Conservation (phyloP, 108 stramenopile species). For the Cyclostephanos invisitatus region DNA sequence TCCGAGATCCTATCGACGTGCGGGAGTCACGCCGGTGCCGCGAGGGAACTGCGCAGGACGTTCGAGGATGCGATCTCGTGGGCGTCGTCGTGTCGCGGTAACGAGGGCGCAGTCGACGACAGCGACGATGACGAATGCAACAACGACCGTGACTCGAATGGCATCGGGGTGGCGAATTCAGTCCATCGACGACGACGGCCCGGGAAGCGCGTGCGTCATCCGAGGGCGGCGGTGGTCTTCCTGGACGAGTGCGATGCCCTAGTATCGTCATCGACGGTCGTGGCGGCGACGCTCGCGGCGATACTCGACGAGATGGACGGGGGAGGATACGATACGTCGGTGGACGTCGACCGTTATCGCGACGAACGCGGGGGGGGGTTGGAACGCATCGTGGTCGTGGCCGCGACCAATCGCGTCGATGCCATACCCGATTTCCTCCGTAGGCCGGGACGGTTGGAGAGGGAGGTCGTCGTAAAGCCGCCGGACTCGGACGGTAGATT, state of each 20-base stretch:
- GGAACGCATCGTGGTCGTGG: slow-evolving; percentile 62
- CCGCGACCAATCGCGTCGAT: slow-evolving; percentile 84
- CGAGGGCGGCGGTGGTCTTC: slow-evolving; percentile 59
- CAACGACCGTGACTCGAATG: too few species aligned
- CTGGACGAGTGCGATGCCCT: slow-evolving; percentile 87
- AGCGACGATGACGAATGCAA: not conserved
- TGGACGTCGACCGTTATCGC: not conserved
- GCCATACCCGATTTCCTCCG: slow-evolving; percentile 68
- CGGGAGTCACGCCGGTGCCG: slow-evolving; percentile 38
- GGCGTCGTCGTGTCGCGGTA: not conserved
- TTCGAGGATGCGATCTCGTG: slow-evolving; percentile 31
- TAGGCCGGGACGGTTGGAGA: slow-evolving; percentile 76
- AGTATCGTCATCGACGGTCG: slow-evolving; percentile 50
- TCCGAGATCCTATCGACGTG: slow-evolving; percentile 50
- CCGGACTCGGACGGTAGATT: slow-evolving; percentile 61
- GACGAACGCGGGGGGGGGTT: slow-evolving; percentile 24
- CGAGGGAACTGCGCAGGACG: slow-evolving; percentile 29
- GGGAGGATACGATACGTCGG: not conserved
- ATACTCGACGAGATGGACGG: slow-evolving; percentile 61
- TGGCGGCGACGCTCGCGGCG: slow-evolving; percentile 59
- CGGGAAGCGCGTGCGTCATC: not conserved
- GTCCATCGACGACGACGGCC: too few species aligned
- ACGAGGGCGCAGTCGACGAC: not conserved
- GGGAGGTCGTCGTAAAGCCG: slow-evolving; percentile 66
- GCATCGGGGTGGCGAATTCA: too few species aligned